phyloP scores from a whole-genome alignment of 202 grass and related monocot species.

The Schoenoplectus tabernaemontani region DNA sequence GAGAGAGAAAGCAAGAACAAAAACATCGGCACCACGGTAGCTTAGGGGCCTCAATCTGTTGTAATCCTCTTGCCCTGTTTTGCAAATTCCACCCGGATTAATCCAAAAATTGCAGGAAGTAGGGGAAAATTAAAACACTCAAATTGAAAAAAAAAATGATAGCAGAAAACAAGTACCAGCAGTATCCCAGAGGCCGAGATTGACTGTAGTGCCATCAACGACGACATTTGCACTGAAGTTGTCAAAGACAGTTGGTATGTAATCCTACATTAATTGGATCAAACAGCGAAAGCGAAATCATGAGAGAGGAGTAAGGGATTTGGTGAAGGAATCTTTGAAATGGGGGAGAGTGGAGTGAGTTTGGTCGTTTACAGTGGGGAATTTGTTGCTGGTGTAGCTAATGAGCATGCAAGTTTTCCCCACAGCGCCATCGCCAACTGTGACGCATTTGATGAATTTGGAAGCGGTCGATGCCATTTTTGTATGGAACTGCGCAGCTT shows the following conservation, averaged over 20 bases:
- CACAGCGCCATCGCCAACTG: constrained; percentile 10
- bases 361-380: neutral
- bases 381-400: constrained; percentile 26
- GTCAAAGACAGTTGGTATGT: constrained; percentile 95
- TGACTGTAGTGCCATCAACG: constrained; percentile 68
- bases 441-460: constrained; percentile 13
- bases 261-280: constrained; percentile 44
- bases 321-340: constrained; percentile 3
- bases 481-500: neutral
- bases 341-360: neutral
- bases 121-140: neutral
- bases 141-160: neutral
- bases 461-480: constrained; percentile 25
- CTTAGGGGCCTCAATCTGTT: constrained; percentile 89
- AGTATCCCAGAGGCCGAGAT: constrained; percentile 95
- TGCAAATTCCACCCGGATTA: constrained; percentile 18
- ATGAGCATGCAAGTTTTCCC: constrained; percentile 28
- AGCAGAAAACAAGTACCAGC: constrained; percentile 42
- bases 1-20: constrained; percentile 90
- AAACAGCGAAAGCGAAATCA: constrained; percentile 4
- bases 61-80: constrained; percentile 95
- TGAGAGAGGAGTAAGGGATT: neutral
- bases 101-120: neutral
- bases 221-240: constrained; percentile 99
- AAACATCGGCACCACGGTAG: constrained; percentile 95